Evolutionary conservation across 164 flowering plant genomes (phyloP), one percentile per base, ranked within the genome.

Genomic region (Chimonanthus salicifolius): DNA sequence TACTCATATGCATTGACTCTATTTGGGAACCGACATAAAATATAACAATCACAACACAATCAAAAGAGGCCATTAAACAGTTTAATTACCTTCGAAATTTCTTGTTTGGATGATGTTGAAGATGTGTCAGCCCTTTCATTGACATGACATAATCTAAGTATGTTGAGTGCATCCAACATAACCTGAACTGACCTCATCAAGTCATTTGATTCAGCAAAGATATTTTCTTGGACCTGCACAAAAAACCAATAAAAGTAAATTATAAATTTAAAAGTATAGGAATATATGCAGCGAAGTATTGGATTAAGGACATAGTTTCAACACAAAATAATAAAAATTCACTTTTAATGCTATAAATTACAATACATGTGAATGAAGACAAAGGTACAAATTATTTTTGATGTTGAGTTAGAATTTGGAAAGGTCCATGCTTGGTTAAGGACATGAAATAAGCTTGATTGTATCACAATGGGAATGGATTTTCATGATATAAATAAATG

Each of bases 171-270:
- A 86, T 85, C 78, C 83, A 95, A 80, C 69, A 87, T 74, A 65
- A 91, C 84, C 82, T 93, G 98, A 75, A 89, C 82, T 51, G 99
- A 93, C 80, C 89, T 95, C 15, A 75, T 76, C 83, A 88, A 69
- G 74, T 72, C 81, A 81, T 95, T 95, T 54, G 97, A 84, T 75
- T 89, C 91, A 2, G 74, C 68, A 74, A 95, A 86, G 72, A 95
- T 80, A 77, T 89, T 69, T 65, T 81, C 84, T 45, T 75, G 79
- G 58, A 84, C 88, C 88, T 84, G 76, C 58, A 78, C n/a, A 74
- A 33, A 58, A 51, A 72, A 4, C 66, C 44, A 66, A 44, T 11
- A 15, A 66, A 66, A 66, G 47, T 66, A 66, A 44, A 9, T 66
- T 44, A 46, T 11, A 62, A 62, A 7, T 62, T 62, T 33, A 4